Percentiles rank a stretch among this genome's conserved stretches.
Conservation (phyloP, 2,329 filamentous ascomycete species). For the Trematosphaeria pertusa region DNA sequence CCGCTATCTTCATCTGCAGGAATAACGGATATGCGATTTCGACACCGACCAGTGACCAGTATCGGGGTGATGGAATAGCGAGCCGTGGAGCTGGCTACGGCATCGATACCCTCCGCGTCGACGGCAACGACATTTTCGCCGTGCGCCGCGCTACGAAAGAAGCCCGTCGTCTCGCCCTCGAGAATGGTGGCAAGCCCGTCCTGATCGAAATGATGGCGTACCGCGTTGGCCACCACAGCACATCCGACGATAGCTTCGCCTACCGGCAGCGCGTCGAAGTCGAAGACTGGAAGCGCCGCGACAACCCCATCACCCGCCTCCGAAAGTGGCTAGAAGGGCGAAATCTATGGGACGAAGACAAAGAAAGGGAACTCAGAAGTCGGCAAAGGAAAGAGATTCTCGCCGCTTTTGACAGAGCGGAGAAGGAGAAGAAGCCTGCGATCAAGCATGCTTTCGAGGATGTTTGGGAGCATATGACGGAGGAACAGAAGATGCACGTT, state of each 20-base stretch:
- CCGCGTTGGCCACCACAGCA: slow-evolving; percentile 97
- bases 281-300: slow-evolving; percentile 88
- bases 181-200: slow-evolving; percentile 81
- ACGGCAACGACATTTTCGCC: slow-evolving; percentile 94
- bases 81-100: slow-evolving; percentile 87
- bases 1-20: slow-evolving; percentile 86
- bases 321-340: slow-evolving; percentile 90
- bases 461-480: slow-evolving; percentile 86
- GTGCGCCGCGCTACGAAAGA: slow-evolving; percentile 80
- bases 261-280: slow-evolving; percentile 94
- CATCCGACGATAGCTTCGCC: slow-evolving; percentile 94
- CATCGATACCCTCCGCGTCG: slow-evolving; percentile 90
- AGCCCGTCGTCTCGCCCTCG: slow-evolving; percentile 78
- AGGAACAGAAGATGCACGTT: slow-evolving; percentile 79
- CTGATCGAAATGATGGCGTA: slow-evolving; percentile 97
- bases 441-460: slow-evolving; percentile 80
- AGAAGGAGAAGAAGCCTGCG: slow-evolving; percentile 79
- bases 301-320: slow-evolving; percentile 85
- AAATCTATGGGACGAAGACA: slow-evolving; percentile 82
- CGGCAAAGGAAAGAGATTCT: slow-evolving; percentile 76
- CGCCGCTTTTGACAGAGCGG: slow-evolving; percentile 82
- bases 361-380: slow-evolving; percentile 76
- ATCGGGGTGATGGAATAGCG: slow-evolving; percentile 89
- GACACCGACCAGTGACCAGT: slow-evolving; percentile 88
- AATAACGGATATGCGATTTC: slow-evolving; percentile 95